Conservation (phyloP, 805 yeast genomes). For the Pichia pseudocactophila region DNA sequence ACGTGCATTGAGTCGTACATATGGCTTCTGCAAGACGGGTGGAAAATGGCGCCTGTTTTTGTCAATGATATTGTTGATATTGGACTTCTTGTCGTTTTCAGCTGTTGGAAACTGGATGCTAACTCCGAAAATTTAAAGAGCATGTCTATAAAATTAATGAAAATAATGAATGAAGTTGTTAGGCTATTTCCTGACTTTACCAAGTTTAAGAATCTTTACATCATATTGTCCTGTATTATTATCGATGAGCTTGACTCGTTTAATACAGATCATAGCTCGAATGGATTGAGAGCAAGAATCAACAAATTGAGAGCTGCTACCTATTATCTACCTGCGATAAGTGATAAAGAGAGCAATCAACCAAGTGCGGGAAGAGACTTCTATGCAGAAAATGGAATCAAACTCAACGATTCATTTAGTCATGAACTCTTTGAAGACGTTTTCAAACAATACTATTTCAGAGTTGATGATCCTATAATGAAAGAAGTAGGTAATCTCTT, state of each 20-base stretch:
- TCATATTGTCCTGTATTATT: constrained; percentile 15
- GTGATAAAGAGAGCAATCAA: neutral
- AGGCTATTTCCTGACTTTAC: constrained; percentile 12
- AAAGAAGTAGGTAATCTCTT: constrained; percentile 1
- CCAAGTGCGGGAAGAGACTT: too few relatives aligned
- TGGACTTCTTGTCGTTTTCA: constrained; percentile 19
- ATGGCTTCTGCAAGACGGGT: constrained; percentile 10
- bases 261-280: neutral
- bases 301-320: neutral
- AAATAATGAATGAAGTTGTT: constrained; percentile 16
- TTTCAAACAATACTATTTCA: constrained; percentile 17
- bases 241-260: constrained; percentile 11
- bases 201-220: constrained; percentile 15
- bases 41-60: constrained; percentile 15
- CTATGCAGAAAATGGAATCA: constrained; percentile 1
- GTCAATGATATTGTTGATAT: constrained; percentile 17
- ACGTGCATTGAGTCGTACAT: constrained; percentile 13
- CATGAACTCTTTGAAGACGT: constrained; percentile 20
- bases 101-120: constrained; percentile 19
- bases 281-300: neutral
- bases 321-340: neutral
- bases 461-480: constrained; percentile 9
- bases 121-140: constrained; percentile 11
- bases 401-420: constrained; percentile 19
- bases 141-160: constrained; percentile 11